Base-by-base conservation (phyloP, 2,329 filamentous ascomycete genomes). In the Dendrostoma leiphaemia region DNA sequence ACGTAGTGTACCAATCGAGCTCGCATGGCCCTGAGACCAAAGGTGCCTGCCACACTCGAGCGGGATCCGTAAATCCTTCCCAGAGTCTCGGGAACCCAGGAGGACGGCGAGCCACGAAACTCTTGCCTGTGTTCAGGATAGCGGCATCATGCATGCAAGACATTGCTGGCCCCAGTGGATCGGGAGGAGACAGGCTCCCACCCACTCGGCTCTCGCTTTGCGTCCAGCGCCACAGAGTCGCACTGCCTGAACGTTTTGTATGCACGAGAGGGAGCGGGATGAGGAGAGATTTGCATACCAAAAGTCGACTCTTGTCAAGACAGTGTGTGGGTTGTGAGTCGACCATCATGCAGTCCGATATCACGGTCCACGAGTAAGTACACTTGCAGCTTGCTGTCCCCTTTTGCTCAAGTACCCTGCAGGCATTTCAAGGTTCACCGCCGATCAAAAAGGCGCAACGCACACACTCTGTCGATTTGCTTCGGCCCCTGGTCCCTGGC, bases 111-210 rank as follows among this genome's bases (percentile, higher is more conserved):
- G 13, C 26, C n/a, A 28, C 12, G 26, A 21, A 19, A 9, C 12
- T 26, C 26, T 26, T 34, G 4, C 7, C 48, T 50, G 5, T 19
- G 26, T 32, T 32, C 37, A 43, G 48, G 9, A 41, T 50, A 50
- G 48, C 35, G 48, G 35, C 26, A 28, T 28, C 17, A 54, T 51
- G 55, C 55, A 57, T 57, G 55, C 51, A 57, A 51, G 55, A 54
- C 55, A 57, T 54, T 57, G 55, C 51, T 57, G 51, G 55, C 54
- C 47, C 51, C 54, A 46, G 32, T 48, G 54, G 46, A 43, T 21
- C 47, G 26, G 23, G 26, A 41, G 31, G 43, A 45, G 41, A 34
- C 19, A 17, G 23, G 17, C 15, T 17, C 35, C 24, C 7, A 24
- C 26, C 26, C 23, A 3, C 19, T 24, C 47, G 47, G 23, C 13